phyloP scores from a whole-genome alignment of 495 filamentous ascomycete genomes.

The Penicillium egyptiacum region DNA sequence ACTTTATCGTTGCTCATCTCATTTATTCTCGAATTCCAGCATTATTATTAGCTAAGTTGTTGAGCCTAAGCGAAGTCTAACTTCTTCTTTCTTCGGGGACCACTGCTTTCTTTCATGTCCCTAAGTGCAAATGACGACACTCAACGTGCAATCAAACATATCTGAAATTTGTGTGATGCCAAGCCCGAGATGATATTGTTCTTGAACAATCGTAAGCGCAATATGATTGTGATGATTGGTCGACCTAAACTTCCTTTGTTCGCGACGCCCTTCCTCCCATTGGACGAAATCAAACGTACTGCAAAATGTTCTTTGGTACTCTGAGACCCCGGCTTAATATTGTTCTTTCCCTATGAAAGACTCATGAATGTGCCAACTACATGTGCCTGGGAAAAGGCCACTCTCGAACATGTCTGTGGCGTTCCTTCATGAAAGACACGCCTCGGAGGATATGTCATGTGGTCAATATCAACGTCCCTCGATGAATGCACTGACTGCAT shows the following conservation, averaged over 20 bases:
- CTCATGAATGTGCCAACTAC: background rate
- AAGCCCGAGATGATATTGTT: conserved; percentile 1
- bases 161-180: background rate
- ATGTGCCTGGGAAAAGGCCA: background rate
- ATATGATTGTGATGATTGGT: conserved; percentile 1
- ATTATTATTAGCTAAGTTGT: conserved; percentile 7
- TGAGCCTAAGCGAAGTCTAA: background rate
- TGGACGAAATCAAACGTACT: background rate
- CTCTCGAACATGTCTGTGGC: background rate
- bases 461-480: background rate
- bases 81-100: background rate
- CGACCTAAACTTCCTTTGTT: background rate
- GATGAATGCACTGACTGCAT: background rate
- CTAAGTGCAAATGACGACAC: background rate
- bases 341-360: background rate
- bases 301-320: background rate
- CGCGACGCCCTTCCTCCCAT: background rate
- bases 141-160: background rate
- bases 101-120: background rate
- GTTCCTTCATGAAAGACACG: conserved; percentile 2
- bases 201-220: conserved; percentile 7
- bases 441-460: background rate
- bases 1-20: background rate
- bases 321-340: background rate
- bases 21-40: background rate